These are phyloP conservation scores for Boletus rex-veris DNA, from an alignment of 768 basidiomycete genomes.

Conservation along the genomic window DNA sequence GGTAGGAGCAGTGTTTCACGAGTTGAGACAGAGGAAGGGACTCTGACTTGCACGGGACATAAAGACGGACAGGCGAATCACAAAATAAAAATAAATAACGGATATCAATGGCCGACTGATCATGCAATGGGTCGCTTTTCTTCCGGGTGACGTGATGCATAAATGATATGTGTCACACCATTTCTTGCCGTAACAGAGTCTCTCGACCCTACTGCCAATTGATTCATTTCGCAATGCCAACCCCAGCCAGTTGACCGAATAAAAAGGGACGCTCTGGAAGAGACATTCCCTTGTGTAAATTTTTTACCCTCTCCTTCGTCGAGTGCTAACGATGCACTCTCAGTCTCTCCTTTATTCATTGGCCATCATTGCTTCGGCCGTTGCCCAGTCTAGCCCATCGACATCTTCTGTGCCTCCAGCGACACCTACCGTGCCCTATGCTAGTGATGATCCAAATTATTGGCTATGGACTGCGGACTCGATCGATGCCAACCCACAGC, in stretches of 20 bases:
- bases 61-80: too few species aligned
- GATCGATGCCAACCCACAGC: conserved; percentile 33
- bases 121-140: too few species aligned
- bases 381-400: conserved; percentile 9
- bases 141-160: too few species aligned
- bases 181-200: neutral
- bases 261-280: conserved; percentile 14
- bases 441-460: conserved; percentile 45
- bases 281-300: conserved; percentile 16
- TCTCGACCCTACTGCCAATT: conserved; percentile 8
- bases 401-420: conserved; percentile 8
- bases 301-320: conserved; percentile 11
- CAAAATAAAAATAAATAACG: too few species aligned
- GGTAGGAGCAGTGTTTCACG: too few species aligned
- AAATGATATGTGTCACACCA: neutral
- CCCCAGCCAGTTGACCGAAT: conserved; percentile 7
- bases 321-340: conserved; percentile 25
- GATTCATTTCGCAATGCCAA: neutral
- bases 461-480: conserved; percentile 37
- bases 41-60: too few species aligned
- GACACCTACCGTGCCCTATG: conserved; percentile 45
- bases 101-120: too few species aligned
- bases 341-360: conserved; percentile 29
- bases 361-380: conserved; percentile 16
- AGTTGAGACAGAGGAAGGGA: too few species aligned